Evolutionary conservation across 305 asterid species (phyloP), one percentile per base, ranked within the genome.

Genomic region (Nicotiana rustica): DNA sequence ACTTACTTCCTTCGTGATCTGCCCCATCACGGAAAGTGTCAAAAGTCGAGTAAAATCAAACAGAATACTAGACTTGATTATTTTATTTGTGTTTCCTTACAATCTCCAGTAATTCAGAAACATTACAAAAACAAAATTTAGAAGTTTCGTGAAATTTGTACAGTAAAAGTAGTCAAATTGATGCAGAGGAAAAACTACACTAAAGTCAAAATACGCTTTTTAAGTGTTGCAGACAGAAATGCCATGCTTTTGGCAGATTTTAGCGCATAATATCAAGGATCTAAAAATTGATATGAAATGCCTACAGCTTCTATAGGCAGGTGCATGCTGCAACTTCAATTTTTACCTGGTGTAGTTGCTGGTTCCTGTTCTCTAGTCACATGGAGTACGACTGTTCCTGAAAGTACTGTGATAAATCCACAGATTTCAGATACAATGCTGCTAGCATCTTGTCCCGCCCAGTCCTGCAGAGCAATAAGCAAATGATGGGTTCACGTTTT

Each of bases 361-460:
- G 92, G 86, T 80, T 95, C 97, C 68, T 89, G 97, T 81, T 95
- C 97, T 86, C 93, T 88, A 47, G 98, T 91, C 82, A 85, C 75
- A 60, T 95, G 98, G 79, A 95, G 97, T 88, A 95, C 89, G 81
- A 92, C 67, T 38, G 97, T 93, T 77, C 97, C 98, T 0, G 97
- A 83, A 85, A 95, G 94, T 59, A 95, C 95, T 5, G 92, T 95
- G 68, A 93, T 83, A 82, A 95, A 95, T 79, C 97, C 98, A 84
- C 98, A 95, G 64, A 93, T 77, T 87, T 95, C 98, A 14, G 98
- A 95, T 49, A 90, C 87, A 77, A 95, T 88, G 91, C 94, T 91
- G 88, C 93, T 93, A 25, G 84, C 88, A 67, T 92, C 82, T 86
- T 90, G 96, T 60, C 96, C 97, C 4, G 96, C 90, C 97, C 97